Evolutionary conservation across 164 flowering plant species (phyloP).

Genomic region (Buxus sempervirens): DNA sequence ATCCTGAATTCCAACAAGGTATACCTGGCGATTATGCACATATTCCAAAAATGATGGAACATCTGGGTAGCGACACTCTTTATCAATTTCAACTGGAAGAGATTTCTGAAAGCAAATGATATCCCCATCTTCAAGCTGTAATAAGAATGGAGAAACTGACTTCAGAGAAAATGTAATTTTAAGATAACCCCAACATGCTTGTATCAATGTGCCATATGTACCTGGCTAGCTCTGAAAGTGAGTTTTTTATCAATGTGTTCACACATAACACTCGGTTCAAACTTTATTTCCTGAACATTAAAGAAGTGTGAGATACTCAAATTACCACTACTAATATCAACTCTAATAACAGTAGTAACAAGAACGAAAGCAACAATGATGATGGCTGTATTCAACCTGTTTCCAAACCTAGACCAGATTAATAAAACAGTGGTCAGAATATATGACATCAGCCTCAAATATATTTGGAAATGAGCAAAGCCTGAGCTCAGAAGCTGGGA

Average conservation of each 20-base stretch:
- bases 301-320: neutral
- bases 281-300: conserved; percentile 81
- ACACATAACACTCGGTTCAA: conserved; percentile 91
- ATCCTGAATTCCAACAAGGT: neutral
- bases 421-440: too few species aligned
- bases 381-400: too few species aligned
- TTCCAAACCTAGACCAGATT: too few species aligned
- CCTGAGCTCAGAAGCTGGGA: too few species aligned
- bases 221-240: conserved; percentile 85
- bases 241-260: conserved; percentile 75
- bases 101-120: conserved; percentile 87
- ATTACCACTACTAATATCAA: neutral
- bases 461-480: too few species aligned
- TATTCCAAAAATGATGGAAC: conserved; percentile 88
- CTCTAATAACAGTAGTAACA: neutral
- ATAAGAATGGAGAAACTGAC: neutral
- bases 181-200: neutral
- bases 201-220: conserved; percentile 11
- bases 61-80: conserved; percentile 64
- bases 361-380: neutral
- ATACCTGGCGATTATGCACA: conserved; percentile 96
- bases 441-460: too few species aligned
- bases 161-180: neutral
- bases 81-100: conserved; percentile 34
- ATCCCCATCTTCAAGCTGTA: conserved; percentile 96